Evolutionary conservation across 305 asterid genomes (phyloP), one percentile per base, ranked within the genome.

Genomic region (Rubia tinctorum): DNA sequence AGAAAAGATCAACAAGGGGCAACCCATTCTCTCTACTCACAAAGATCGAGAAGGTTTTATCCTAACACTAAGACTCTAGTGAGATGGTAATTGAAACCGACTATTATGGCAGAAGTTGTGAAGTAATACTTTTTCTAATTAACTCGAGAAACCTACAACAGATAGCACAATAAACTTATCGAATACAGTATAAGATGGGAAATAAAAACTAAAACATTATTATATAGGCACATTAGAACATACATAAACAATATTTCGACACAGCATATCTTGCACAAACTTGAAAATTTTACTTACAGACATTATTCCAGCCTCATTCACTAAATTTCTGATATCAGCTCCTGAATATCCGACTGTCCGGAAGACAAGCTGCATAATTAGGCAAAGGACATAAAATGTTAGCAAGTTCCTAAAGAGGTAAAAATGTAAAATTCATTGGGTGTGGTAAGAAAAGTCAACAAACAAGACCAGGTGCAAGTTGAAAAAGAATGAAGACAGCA

Each of bases 331-430:
- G 81, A 95, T 91, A 82, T 92, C 99, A 66, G 99, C 98, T 71
- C 99, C 99, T 56, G 99, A 95, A 86, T 90, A 95, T 71, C 99
- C 98, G 56, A 89, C 98, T 68, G 99, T 95, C 79, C 99, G 97
- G 78, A 95, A 95, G 72, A 92, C 99, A 39, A 95, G 95, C 99
- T 95, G 96, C 67, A 74, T 69, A 82, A 73, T 74, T 76, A 78
- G 74, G 79, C 68, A 76, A 55, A 34, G 20, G 63, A 13, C 59
- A n/a, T 9, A 55, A 37, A 20, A 34, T 30, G 12, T 40, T 14
- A 6, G 30, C 34, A 17, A 23, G 39, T 10, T 20, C 71, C 25
- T 22, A 20, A 4, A 25, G 61, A 45, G 8, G 6, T 67, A 23
- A 7, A 68, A 68, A 25, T 22, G 2, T 15, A 11, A 55, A 49